Percentiles rank a stretch among this genome's conserved stretches.
Evolutionary conservation across 176 grass and related monocot species (phyloP).

Genomic region (Aechmea fasciata): DNA sequence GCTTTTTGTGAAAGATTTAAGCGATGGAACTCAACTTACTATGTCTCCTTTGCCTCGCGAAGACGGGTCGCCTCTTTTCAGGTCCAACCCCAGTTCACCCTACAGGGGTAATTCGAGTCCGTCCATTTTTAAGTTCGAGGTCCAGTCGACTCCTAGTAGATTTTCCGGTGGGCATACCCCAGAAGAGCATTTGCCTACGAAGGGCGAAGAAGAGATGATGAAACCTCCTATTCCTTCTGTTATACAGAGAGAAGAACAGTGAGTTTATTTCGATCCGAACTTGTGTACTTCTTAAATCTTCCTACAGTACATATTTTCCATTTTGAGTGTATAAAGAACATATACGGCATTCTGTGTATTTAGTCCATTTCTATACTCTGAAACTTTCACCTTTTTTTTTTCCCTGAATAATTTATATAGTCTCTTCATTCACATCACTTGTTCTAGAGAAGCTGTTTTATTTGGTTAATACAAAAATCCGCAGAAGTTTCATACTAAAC

Average conservation of each 20-base stretch:
- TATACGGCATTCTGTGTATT: too few species aligned
- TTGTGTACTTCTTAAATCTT: too few species aligned
- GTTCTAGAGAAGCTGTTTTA: too few species aligned
- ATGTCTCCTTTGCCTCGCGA: conserved; percentile 34
- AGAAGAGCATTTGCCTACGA: conserved; percentile 17
- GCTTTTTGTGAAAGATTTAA: conserved; percentile 4
- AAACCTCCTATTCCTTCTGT: conserved; percentile 30
- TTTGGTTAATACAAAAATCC: too few species aligned
- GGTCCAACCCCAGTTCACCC: conserved; percentile 36
- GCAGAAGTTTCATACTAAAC: too few species aligned
- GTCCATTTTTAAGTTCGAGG: conserved; percentile 39
- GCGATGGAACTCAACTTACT: conserved; percentile 16
- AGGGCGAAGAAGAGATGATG: conserved; percentile 19
- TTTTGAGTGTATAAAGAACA: too few species aligned
- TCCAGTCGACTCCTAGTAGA: conserved; percentile 26
- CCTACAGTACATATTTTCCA: too few species aligned
- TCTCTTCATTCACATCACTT: too few species aligned
- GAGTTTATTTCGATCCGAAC: too few species aligned
- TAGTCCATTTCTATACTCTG: not conserved
- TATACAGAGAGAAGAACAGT: conserved; percentile 17
- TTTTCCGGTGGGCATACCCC: conserved; percentile 27
- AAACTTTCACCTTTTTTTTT: not conserved
- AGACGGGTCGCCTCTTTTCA: conserved; percentile 43
- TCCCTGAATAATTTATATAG: too few species aligned
- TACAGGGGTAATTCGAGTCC: conserved; percentile 26